Conservation (phyloP, 805 yeast species). For the Kazachstania martiniae region DNA sequence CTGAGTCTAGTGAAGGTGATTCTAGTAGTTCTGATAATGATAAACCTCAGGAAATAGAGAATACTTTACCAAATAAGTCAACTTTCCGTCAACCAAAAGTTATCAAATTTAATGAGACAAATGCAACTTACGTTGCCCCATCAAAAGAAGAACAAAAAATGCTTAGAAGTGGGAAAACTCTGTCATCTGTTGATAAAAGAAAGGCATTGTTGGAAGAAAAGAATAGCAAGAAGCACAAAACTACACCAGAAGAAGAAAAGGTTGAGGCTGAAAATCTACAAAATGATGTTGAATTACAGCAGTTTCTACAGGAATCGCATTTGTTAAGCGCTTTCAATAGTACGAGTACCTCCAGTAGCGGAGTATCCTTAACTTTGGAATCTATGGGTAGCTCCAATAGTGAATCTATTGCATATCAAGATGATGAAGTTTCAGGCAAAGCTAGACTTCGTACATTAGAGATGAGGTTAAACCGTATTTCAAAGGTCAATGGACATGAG, state of each 20-base stretch:
- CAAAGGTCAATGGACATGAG: slow-evolving; percentile 37
- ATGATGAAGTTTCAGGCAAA: slow-evolving; percentile 54
- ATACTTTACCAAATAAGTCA: no score
- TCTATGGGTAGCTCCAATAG: slow-evolving; percentile 29
- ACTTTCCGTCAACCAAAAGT: slow-evolving; percentile 17
- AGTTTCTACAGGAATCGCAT: slow-evolving; percentile 63
- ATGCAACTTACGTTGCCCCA: slow-evolving; percentile 19
- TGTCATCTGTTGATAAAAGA: slow-evolving; percentile 26
- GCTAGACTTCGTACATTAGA: slow-evolving; percentile 56
- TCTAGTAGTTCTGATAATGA: slow-evolving; percentile 1
- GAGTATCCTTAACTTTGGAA: slow-evolving; percentile 56
- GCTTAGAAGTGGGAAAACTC: slow-evolving; percentile 49
- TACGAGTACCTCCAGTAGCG: slow-evolving; percentile 31
- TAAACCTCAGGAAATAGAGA: slow-evolving; percentile 10
- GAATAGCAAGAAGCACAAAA: slow-evolving; percentile 12
- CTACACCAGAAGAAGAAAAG: slow-evolving; percentile 20
- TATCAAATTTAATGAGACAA: slow-evolving; percentile 20
- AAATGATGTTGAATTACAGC: slow-evolving; percentile 62
- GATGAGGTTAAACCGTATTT: slow-evolving; percentile 41
- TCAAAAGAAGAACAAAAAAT: slow-evolving; percentile 41
- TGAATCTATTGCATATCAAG: slow-evolving; percentile 28
- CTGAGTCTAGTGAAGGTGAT: neutral
- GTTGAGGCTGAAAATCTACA: slow-evolving; percentile 43
- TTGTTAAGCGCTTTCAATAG: slow-evolving; percentile 34
- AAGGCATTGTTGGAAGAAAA: slow-evolving; percentile 13